These are phyloP conservation scores for Abrus pulchellus DNA, from an alignment of 306 rosid species.

Conservation along the genomic window DNA sequence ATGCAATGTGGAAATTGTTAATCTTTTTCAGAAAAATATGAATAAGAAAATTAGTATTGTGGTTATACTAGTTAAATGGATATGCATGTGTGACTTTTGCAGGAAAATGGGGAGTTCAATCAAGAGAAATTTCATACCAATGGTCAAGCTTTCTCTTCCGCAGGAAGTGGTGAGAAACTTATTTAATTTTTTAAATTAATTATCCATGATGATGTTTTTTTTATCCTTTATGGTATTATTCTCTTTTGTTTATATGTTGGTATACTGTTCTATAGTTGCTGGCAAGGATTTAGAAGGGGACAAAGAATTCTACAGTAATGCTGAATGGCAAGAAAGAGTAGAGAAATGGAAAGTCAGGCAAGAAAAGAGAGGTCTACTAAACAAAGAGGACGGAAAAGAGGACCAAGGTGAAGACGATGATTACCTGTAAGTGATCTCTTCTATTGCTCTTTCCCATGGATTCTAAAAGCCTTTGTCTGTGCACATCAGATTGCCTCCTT, in stretches of 20 bases:
- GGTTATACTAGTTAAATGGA: conserved; percentile 1
- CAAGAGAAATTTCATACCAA: conserved; percentile 64
- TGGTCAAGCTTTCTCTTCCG: conserved; percentile 77
- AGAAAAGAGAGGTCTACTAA: conserved; percentile 83
- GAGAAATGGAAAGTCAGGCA: conserved; percentile 98
- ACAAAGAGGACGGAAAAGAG: conserved; percentile 75
- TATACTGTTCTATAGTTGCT: conserved; percentile 55
- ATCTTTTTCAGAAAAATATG: conserved; percentile 8
- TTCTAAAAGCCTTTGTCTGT: not conserved
- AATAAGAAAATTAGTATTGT: conserved; percentile 26
- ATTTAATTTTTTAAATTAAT: conserved; percentile 4
- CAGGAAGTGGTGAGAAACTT: conserved; percentile 75
- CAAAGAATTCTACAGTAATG: conserved; percentile 71
- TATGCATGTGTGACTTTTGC: conserved; percentile 47
- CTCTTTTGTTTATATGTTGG: conserved; percentile 25
- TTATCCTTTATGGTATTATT: conserved; percentile 6
- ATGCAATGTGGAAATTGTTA: conserved; percentile 4
- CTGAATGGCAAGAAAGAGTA: conserved; percentile 97
- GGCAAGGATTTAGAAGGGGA: conserved; percentile 95
- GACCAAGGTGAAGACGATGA: conserved; percentile 86
- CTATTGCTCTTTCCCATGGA: not conserved
- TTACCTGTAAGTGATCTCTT: conserved; percentile 67
- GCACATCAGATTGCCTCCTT: not conserved
- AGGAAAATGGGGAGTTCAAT: conserved; percentile 75
- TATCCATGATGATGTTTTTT: not conserved